Conservation (phyloP, 2,329 filamentous ascomycete genomes). For the Aureobasidium sp. region DNA sequence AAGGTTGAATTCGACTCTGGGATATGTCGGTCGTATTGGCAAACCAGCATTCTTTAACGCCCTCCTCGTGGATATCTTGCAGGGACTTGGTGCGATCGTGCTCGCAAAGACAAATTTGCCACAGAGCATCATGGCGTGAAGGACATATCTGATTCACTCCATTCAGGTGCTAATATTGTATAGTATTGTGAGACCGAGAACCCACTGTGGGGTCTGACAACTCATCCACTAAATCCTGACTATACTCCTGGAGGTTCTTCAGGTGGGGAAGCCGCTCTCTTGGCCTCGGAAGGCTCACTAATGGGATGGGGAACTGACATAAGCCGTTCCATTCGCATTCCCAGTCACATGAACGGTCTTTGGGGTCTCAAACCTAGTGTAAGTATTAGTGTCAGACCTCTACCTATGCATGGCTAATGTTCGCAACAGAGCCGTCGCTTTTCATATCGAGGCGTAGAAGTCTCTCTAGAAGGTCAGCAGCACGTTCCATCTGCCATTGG, state of each 20-base stretch:
- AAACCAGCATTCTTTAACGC: slow-evolving; percentile 56
- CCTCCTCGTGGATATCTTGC: slow-evolving; percentile 55
- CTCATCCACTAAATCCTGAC: slow-evolving; percentile 45
- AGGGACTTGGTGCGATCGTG: slow-evolving; percentile 56
- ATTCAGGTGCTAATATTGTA: slow-evolving; percentile 30
- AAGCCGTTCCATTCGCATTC: slow-evolving; percentile 58
- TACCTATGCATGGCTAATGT: not conserved
- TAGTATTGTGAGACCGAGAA: slow-evolving; percentile 61
- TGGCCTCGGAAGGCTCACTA: slow-evolving; percentile 47
- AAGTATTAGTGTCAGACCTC: not conserved
- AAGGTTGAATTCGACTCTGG: slow-evolving; percentile 58
- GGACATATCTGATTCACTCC: no score
- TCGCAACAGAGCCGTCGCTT: slow-evolving; percentile 51
- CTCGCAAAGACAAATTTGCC: slow-evolving; percentile 60
- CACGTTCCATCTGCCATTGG: slow-evolving; percentile 71
- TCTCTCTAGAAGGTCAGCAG: slow-evolving; percentile 70
- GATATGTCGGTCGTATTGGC: slow-evolving; percentile 57
- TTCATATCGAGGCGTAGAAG: slow-evolving; percentile 64
- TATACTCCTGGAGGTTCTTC: slow-evolving; percentile 56
- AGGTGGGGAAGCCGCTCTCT: slow-evolving; percentile 48
- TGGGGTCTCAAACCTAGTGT: slow-evolving; percentile 57
- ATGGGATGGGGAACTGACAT: slow-evolving; percentile 60
- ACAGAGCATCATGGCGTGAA: slow-evolving; percentile 54
- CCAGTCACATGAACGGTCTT: slow-evolving; percentile 52
- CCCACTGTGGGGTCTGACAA: slow-evolving; percentile 57